Base-by-base conservation (phyloP, 257 asterid genomes). In the Rehmannia glutinosa region DNA sequence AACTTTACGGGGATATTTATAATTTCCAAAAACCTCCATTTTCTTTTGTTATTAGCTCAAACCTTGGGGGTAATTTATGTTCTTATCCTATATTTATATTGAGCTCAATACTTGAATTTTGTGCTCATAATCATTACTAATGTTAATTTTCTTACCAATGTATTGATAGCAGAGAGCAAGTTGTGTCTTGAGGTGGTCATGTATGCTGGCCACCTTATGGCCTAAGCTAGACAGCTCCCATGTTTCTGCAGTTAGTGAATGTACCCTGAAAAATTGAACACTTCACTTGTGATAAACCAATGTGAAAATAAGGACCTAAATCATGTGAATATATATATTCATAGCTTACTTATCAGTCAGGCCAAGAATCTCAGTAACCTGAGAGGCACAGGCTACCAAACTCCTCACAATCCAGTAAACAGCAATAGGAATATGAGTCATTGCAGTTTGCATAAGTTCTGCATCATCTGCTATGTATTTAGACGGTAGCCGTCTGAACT, bases 321-420 rank as follows among this genome's bases (percentile, higher is more conserved):
- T 32, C 8, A 32, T 3, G 38, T 32, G 38, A 32, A 32, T n/a
- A 0, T 32, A 32, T 32, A 3, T 8, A 8, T 0, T 32, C 5
- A 43, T 35, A 27, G 35, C 95, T 82, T 83, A 91, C 97, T 68
- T 80, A 6, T 78, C 67, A 52, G 24, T 72, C 69, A 72, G 70
- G 68, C 88, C 85, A 25, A 78, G 79, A 47, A 84, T 76, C 63
- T 80, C 75, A 0, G 86, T 74, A 9, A 88, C 82, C 70, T 82
- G 85, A 13, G 96, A 50, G 3, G 84, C 69, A 66, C 95, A 86
- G n/a, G 85, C 88, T 42, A 91, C 87, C 79, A 84, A 64, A 73
- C 89, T 84, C 45, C 87, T 73, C 51, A 91, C 68, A 52, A 83
- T 79, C 97, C 96, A 91, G 60, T 91, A 88, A 30, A 86, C 94